Evolutionary conservation across 192 early-diverging fungal species (phyloP), one percentile per base, ranked within the genome.

Genomic region (Coemansia reversa): DNA sequence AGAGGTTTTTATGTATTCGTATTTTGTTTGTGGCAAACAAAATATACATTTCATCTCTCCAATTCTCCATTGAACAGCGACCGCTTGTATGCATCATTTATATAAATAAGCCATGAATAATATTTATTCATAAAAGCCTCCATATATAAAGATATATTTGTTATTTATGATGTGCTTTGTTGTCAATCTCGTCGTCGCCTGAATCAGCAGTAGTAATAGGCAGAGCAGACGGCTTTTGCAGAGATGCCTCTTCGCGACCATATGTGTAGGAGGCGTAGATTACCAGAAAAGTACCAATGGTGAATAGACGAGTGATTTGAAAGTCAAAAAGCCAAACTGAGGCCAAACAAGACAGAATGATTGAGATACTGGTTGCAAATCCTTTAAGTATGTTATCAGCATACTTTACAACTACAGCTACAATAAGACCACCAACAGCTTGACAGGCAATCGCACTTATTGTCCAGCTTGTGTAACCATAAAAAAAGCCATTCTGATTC

Each of bases 311-410:
- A 4, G 93, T 86, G 51, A 97, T 83, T 7, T 79, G 67, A 65
- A 94, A 93, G 58, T 87, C 87, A 81, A 99, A 99, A 14, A 95
- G 65, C 60, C 85, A 91, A 16, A 94, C 85, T 51, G 92, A 94
- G 1, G 89, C 88, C 58, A 94, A 62, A 42, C 85, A 91, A 7
- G 93, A 95, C 42, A 99, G 83, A 39, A 99, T 89, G 58, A 99
- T 98, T 35, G 94, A 93, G 55, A 99, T 88, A 57, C 91, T 93
- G 6, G 96, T 98, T 8, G 97, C 94, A 84, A 99, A 99, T n/a
- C 97, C 94, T 71, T 99, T 99, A 35, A 99, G 82, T 61, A 99
- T 98, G 66, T 98, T 99, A 69, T 99, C 96, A 0, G 97, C 95
- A 73, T 94, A 97, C 81, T 97, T 96, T 45, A 99, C 95, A 3